A percentile compares a stretch with the other conserved stretches of the same genome.
Evolutionary conservation across 2,329 filamentous ascomycete genomes (phyloP).

Genomic region (Lachnellula subtilissima): DNA sequence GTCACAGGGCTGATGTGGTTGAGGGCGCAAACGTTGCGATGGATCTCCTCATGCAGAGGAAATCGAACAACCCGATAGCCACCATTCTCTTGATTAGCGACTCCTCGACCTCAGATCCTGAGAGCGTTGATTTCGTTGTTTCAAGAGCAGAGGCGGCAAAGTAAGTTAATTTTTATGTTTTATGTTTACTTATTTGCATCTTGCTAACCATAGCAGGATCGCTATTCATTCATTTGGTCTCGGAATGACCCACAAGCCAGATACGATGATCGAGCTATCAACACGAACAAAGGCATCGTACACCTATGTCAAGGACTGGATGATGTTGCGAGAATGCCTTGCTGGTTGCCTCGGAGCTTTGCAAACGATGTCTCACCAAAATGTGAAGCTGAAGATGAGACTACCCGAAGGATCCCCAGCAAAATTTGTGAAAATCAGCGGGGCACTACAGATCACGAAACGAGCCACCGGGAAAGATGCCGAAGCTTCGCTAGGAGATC

Average conservation of each 20-base stretch:
- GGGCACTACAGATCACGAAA: constrained; percentile 92
- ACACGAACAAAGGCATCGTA: constrained; percentile 95
- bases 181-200: constrained; percentile 20
- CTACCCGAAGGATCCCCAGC: constrained; percentile 94
- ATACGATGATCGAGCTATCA: constrained; percentile 97
- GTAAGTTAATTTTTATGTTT: constrained; percentile 45
- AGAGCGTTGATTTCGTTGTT: constrained; percentile 96
- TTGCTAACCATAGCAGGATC: constrained; percentile 51
- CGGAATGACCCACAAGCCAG: constrained; percentile 94
- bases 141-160: constrained; percentile 96
- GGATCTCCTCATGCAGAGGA: constrained; percentile 97
- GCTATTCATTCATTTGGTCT: constrained; percentile 95
- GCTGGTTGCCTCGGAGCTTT: constrained; percentile 88
- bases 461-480: constrained; percentile 91
- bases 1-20: constrained; percentile 89
- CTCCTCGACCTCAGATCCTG: constrained; percentile 86
- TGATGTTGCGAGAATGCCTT: constrained; percentile 97
- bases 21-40: constrained; percentile 97
- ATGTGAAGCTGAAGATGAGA: constrained; percentile 91
- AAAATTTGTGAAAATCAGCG: constrained; percentile 98
- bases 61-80: constrained; percentile 90
- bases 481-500: constrained; percentile 84
- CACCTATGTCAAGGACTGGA: constrained; percentile 99
- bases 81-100: constrained; percentile 97
- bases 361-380: constrained; percentile 95